A percentile compares a stretch with the other conserved stretches of the same genome.
Conservation (phyloP, 2,329 filamentous ascomycete species). For the Stromatinia cepivora region DNA sequence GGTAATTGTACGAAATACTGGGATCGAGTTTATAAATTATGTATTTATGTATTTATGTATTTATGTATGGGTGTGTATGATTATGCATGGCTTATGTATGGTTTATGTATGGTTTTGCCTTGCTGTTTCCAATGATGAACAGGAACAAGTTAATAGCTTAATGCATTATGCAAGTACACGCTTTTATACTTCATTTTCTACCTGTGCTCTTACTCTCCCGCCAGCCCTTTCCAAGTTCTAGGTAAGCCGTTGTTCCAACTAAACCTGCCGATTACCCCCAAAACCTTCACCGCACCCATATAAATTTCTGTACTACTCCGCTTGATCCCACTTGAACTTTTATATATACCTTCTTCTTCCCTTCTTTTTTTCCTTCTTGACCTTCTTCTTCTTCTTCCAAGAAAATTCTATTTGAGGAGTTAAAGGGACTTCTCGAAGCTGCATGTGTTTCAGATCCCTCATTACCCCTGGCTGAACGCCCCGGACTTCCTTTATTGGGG, state of each 20-base stretch:
- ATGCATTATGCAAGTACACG: constrained; percentile 13
- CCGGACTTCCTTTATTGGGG: constrained; percentile 20
- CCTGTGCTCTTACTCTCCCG: not conserved
- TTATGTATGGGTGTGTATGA: not conserved
- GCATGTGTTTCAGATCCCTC: constrained; percentile 23
- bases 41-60: not conserved
- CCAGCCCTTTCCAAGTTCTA: not conserved
- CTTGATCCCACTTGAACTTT: not conserved
- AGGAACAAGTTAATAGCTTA: not conserved
- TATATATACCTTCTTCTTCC: not conserved
- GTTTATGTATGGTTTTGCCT: not conserved
- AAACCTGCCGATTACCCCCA: not conserved
- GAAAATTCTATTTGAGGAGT: not conserved
- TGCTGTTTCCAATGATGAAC: constrained; percentile 12
- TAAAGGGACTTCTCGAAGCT: constrained; percentile 15
- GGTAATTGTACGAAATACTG: not conserved
- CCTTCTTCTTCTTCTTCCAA: not conserved
- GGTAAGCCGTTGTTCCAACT: not conserved
- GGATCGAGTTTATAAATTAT: not conserved
- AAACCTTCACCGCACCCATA: constrained; percentile 16
- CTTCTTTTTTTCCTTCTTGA: not conserved
- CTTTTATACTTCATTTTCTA: not conserved
- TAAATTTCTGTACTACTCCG: constrained; percentile 10
- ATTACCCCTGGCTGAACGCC: constrained; percentile 19
- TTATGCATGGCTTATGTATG: too few species aligned